phyloP scores from a whole-genome alignment of 306 rosid species.

The cucumber (Cucumis sativus) region Cucumber_9930_V3 NC_026657.2:31733501-31734000 shows the following conservation, averaged over 20 bases:
- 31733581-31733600: constrained; percentile 57
- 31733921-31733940: constrained; percentile 87
- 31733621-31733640: constrained; percentile 86
- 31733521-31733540: constrained; percentile 48
- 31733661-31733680: constrained; percentile 79
- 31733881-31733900: constrained; percentile 85
- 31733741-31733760: neutral
- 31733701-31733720: constrained; percentile 89
- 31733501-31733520: constrained; percentile 64
- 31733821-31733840: constrained; percentile 95
- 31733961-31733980: constrained; percentile 73
- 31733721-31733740: constrained; percentile 53
- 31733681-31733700: constrained; percentile 72
- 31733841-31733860: constrained; percentile 98
- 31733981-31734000: constrained; percentile 96
- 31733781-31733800: constrained; percentile 84
- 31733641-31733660: constrained; percentile 87
- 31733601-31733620: constrained; percentile 50
- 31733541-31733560: constrained; percentile 90
- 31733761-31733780: constrained; percentile 57
- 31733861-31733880: constrained; percentile 83
- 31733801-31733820: constrained; percentile 78
- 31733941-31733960: constrained; percentile 92
- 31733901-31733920: constrained; percentile 71
- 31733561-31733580: constrained; percentile 81